Base-by-base conservation (phyloP, 1,284 basidiomycete genomes). In the Laetiporus sulphureus region DNA sequence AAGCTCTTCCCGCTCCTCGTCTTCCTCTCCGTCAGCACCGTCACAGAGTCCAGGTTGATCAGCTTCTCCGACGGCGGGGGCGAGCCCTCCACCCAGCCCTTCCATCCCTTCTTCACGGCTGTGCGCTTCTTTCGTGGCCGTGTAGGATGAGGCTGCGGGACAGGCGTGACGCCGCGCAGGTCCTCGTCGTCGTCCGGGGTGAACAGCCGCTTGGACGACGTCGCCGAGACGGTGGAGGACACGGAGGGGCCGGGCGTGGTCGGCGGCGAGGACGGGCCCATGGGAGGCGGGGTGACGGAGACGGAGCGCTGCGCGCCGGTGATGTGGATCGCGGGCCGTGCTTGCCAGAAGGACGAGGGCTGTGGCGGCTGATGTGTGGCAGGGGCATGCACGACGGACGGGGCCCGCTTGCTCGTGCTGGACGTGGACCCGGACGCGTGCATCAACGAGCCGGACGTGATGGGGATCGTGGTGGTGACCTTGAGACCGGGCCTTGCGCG, bases 11-110 rank as follows among this genome's bases (percentile, higher is more conserved):
- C 84, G 52, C 84, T 88, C 45, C 84, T 67, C 13, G 81, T 82
- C 52, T 80, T 73, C 46, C 85, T 65, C 63, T 86, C 83, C 46
- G 72, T 63, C 15, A 77, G 65, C 20, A 75, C 59, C 16, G 71
- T 66, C 38, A 83, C 78, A 44, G 72, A 67, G 56, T 89, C 77
- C 53, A 86, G 73, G 52, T 88, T 89, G 63, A 86, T 90, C 44
- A 86, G 64, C 58, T 82, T 89, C 54, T 79, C 79, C 18, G 80
- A 86, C 6, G 87, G 85, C 36, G 76, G 81, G 6, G 85, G 82
- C 10, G 82, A 85, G 48, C 82, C 83, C 65, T 86, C 85, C 15
- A 87, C 81, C 85, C 85, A 89, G 38, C 84, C 84, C 64, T 86
- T 90, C 78, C 89, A 92, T 30, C 84, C 87, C 57, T 84, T 85